These are phyloP conservation scores for Gracilaria vermiculophylla DNA, from an alignment of 23 red algal species.

Conservation along the genomic window DNA sequence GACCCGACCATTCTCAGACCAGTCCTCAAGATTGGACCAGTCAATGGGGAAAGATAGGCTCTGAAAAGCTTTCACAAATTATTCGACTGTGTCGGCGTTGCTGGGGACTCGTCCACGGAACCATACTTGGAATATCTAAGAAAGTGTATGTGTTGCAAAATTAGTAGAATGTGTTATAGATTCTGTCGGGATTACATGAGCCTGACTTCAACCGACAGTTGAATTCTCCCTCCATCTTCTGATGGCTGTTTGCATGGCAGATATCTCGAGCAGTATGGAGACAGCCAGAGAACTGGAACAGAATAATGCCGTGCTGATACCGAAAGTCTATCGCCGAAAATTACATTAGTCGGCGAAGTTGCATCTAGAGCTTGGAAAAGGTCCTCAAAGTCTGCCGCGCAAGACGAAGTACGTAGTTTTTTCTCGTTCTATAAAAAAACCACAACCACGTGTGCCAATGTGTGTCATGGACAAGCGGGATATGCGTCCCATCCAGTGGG, in stretches of 20 bases:
- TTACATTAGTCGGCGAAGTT: conserved; percentile 1
- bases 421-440: not conserved
- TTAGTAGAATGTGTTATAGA: not conserved
- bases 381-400: not conserved
- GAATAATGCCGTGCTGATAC: not conserved
- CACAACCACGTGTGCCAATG: not conserved
- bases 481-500: not conserved
- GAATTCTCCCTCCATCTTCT: not conserved
- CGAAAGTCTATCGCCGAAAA: not conserved
- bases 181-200: not conserved
- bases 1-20: not conserved
- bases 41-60: not conserved
- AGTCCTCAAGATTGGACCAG: not conserved
- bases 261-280: not conserved
- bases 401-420: not conserved
- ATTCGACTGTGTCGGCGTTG: not conserved
- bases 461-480: not conserved
- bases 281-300: not conserved
- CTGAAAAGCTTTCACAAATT: not conserved
- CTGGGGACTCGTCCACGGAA: not conserved
- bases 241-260: not conserved
- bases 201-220: not conserved
- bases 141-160: not conserved
- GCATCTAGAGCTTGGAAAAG: not conserved
- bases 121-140: not conserved